These are phyloP conservation scores for Jaltomata sinuosa DNA, from an alignment of 257 asterid species.

Conservation along the genomic window DNA sequence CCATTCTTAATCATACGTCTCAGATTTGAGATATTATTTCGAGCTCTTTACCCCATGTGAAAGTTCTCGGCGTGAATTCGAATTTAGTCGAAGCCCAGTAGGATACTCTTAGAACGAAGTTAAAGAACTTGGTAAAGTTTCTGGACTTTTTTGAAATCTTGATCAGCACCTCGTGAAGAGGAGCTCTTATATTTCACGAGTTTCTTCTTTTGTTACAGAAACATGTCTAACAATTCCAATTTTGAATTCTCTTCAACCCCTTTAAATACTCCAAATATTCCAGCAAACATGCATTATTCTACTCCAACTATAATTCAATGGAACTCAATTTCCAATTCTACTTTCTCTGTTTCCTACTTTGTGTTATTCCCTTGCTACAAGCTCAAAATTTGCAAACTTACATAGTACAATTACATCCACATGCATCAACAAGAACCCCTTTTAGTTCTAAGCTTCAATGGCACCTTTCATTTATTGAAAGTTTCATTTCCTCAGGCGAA, in stretches of 20 bases:
- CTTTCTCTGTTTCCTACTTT: constrained; percentile 16
- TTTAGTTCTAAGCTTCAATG: constrained; percentile 50
- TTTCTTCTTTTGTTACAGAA: constrained; percentile 32
- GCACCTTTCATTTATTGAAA: constrained; percentile 79
- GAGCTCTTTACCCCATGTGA: neutral
- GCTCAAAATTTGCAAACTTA: constrained; percentile 54
- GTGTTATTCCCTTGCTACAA: constrained; percentile 11
- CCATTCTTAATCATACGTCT: neutral
- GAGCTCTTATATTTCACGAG: constrained; percentile 86
- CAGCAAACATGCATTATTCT: constrained; percentile 22
- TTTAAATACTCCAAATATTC: constrained; percentile 48
- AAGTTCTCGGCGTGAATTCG: no score
- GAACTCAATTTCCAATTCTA: constrained; percentile 16
- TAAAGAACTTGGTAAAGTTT: neutral
- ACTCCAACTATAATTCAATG: constrained; percentile 20
- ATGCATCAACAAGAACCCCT: constrained; percentile 22
- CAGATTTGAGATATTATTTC: neutral
- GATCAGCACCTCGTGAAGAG: constrained; percentile 5
- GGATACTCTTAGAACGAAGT: no score
- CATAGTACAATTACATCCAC: constrained; percentile 78
- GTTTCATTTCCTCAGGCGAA: constrained; percentile 20
- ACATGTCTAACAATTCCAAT: constrained; percentile 5
- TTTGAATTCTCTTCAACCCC: constrained; percentile 23
- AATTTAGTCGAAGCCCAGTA: no score
- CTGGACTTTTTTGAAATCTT: neutral